Evolutionary conservation across 768 basidiomycete genomes (phyloP).

Genomic region (Dacryopinax spathularia): DNA sequence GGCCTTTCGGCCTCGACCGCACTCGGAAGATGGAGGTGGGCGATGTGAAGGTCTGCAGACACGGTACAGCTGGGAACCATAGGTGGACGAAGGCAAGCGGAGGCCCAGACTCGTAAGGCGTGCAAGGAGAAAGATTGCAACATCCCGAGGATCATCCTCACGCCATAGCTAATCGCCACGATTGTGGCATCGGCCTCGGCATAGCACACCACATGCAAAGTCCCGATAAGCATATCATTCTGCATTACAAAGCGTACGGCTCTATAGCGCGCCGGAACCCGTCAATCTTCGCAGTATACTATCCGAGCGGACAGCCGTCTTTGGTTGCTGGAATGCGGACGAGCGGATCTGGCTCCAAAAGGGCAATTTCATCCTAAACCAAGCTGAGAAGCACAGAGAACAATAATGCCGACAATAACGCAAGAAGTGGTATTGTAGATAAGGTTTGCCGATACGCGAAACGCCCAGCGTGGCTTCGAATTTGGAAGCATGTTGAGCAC

Average conservation of each 20-base stretch:
- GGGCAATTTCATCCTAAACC: not conserved
- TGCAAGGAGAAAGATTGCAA: too few species aligned
- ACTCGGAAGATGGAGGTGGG: too few species aligned
- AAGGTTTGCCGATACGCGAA: not conserved
- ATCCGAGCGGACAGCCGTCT: not conserved
- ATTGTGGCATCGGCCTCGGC: not conserved
- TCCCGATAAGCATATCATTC: not conserved
- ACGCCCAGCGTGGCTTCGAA: not conserved
- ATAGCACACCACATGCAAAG: not conserved
- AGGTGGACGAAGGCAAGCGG: too few species aligned
- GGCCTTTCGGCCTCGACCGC: too few species aligned
- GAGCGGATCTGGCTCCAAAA: not conserved
- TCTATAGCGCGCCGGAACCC: not conserved
- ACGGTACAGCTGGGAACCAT: too few species aligned
- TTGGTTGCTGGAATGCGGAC: not conserved
- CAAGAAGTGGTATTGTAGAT: not conserved
- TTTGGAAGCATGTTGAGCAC: not conserved
- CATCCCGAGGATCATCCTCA: not conserved
- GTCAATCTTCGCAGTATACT: not conserved
- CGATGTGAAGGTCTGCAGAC: too few species aligned
- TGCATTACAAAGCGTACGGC: not conserved
- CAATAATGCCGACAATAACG: not conserved
- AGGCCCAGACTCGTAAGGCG: too few species aligned
- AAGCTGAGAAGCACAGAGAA: not conserved
- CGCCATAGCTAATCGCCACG: too few species aligned